phyloP scores from a whole-genome alignment of 441 rosid species.

The Populus hybrid region DNA sequence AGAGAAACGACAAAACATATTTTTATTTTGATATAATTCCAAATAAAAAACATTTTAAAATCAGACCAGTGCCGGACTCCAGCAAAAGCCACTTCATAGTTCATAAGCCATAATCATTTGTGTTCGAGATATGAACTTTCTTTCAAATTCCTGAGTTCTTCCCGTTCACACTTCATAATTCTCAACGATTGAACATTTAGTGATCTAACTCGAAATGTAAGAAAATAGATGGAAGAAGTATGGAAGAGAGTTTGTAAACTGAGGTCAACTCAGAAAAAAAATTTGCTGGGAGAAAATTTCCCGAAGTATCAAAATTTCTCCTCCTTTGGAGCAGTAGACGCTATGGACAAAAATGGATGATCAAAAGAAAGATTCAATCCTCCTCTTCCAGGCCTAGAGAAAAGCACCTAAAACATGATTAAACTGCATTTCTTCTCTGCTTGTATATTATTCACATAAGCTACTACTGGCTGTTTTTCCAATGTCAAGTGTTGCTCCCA shows the following conservation, averaged over 20 bases:
- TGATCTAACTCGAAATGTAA: neutral
- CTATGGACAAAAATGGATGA: neutral
- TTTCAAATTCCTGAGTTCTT: too few species aligned
- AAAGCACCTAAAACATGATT: slow-evolving; percentile 5
- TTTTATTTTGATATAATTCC: too few species aligned
- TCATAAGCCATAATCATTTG: too few species aligned
- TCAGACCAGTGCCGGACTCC: too few species aligned
- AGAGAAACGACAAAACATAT: too few species aligned
- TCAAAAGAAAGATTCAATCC: neutral
- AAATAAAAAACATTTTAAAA: too few species aligned
- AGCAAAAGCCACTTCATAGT: too few species aligned
- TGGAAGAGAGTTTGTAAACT: slow-evolving; percentile 5
- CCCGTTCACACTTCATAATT: neutral
- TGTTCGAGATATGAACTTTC: too few species aligned
- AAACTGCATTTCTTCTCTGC: slow-evolving; percentile 6
- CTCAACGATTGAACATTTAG: neutral
- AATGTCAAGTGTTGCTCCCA: slow-evolving; percentile 18
- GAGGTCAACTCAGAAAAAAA: slow-evolving; percentile 25
- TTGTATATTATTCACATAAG: slow-evolving; percentile 12
- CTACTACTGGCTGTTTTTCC: neutral
- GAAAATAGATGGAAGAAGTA: neutral
- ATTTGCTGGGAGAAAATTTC: neutral
- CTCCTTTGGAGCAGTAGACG: slow-evolving; percentile 21
- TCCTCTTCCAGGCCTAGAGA: neutral
- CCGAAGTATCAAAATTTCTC: slow-evolving; percentile 15